A percentile compares a stretch with the other conserved stretches of the same genome.
Evolutionary conservation across 2,329 filamentous ascomycete genomes (phyloP).

Genomic region (Hypocrella siamensis): DNA sequence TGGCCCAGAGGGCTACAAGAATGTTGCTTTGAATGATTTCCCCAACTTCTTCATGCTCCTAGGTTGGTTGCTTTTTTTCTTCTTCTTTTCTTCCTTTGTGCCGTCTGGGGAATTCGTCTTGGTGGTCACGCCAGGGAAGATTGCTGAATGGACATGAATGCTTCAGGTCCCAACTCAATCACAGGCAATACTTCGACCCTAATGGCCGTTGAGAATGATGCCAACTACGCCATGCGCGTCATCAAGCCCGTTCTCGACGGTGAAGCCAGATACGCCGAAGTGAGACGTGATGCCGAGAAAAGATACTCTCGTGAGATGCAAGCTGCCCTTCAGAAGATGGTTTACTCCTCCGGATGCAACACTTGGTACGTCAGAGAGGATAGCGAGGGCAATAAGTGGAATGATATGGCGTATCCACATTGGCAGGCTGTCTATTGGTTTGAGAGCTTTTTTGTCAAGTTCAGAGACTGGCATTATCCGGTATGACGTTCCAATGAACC

Average conservation of each 20-base stretch:
- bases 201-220: conserved; percentile 43
- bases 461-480: conserved; percentile 15
- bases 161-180: conserved; percentile 38
- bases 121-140: too few relatives aligned
- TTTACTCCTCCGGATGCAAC: conserved; percentile 18
- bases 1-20: conserved; percentile 47
- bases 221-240: conserved; percentile 43
- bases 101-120: too few relatives aligned
- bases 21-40: conserved; percentile 40
- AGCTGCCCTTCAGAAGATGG: conserved; percentile 14
- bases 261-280: conserved; percentile 13
- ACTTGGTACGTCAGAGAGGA: conserved; percentile 20
- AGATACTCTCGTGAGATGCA: conserved; percentile 17
- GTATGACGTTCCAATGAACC: conserved; percentile 9
- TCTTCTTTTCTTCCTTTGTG: too few relatives aligned
- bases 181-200: conserved; percentile 48
- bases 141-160: too few relatives aligned
- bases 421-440: conserved; percentile 20
- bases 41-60: conserved; percentile 51
- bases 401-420: conserved; percentile 19
- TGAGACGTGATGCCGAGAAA: conserved; percentile 18
- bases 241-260: conserved; percentile 30
- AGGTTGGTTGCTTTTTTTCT: conserved; percentile 15
- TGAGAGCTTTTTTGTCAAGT: conserved; percentile 17
- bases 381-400: conserved; percentile 13